Percentiles rank a stretch among this genome's conserved stretches.
Evolutionary conservation across 345 rosid species (phyloP).

Genomic region (Jatropha curcas): DNA sequence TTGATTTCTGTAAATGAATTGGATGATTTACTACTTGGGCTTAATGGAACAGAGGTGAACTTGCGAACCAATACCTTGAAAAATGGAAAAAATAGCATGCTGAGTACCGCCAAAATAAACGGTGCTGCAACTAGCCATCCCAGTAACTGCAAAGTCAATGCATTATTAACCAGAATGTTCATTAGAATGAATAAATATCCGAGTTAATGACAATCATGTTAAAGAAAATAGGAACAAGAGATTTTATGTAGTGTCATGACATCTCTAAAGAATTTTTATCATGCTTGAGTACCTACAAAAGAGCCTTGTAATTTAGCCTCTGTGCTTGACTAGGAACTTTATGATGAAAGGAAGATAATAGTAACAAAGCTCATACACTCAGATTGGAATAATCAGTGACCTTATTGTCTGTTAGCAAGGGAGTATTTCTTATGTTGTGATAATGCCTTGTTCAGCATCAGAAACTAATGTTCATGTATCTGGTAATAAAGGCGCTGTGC

Average conservation of each 20-base stretch:
- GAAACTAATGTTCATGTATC: background rate
- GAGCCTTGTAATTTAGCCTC: background rate
- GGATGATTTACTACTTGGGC: constrained; percentile 45
- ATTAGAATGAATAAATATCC: too few species aligned
- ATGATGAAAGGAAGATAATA: background rate
- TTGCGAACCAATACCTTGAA: constrained; percentile 58
- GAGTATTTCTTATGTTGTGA: background rate
- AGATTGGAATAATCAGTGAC: background rate
- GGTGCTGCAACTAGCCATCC: constrained; percentile 78
- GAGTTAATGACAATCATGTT: too few species aligned
- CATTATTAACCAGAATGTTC: background rate
- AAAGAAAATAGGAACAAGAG: too few species aligned
- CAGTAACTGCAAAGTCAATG: constrained; percentile 49
- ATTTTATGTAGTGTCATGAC: background rate
- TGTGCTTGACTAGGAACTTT: background rate
- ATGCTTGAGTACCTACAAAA: background rate
- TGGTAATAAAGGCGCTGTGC: background rate
- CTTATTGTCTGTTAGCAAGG: background rate
- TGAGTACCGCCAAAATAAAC: constrained; percentile 44
- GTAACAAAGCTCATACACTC: background rate
- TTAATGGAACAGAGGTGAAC: constrained; percentile 42
- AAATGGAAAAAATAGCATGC: constrained; percentile 48
- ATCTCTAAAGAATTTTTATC: background rate
- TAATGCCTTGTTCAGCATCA: too few species aligned
- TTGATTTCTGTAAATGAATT: constrained; percentile 34